These are phyloP conservation scores for Crucibulum laeve DNA, from an alignment of 768 basidiomycete genomes.

Conservation along the genomic window DNA sequence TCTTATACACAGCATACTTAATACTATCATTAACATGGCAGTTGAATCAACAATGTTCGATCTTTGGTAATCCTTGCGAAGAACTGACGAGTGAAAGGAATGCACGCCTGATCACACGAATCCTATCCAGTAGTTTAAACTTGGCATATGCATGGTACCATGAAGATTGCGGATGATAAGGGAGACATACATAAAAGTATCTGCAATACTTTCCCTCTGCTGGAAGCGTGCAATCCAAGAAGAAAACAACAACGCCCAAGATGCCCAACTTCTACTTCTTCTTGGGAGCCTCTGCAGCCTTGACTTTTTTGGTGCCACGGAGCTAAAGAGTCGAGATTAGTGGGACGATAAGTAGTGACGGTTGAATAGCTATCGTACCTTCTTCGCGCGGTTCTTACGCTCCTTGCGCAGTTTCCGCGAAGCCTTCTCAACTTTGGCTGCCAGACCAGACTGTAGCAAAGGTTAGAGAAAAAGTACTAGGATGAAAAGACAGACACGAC, in stretches of 20 bases:
- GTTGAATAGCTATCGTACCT: conserved; percentile 45
- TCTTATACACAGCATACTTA: too few species aligned
- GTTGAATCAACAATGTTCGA: too few species aligned
- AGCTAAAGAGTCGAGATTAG: conserved; percentile 41
- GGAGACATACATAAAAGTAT: conserved; percentile 7
- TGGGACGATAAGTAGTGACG: not conserved
- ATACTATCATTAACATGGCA: too few species aligned
- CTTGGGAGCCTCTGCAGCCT: conserved; percentile 89
- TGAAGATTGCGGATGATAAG: conserved; percentile 9
- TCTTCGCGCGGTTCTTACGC: conserved; percentile 99
- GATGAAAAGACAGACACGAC: conserved; percentile 25
- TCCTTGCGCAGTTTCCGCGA: conserved; percentile 99
- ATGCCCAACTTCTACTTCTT: conserved; percentile 67
- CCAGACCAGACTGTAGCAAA: conserved; percentile 54
- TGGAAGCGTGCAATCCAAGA: conserved; percentile 28
- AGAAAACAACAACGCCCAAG: conserved; percentile 17
- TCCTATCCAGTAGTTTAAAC: conserved; percentile 3
- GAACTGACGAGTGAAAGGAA: too few species aligned
- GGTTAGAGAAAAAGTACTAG: conserved; percentile 1
- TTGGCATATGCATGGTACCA: conserved; percentile 16
- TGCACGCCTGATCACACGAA: not conserved
- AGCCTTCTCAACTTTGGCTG: conserved; percentile 78
- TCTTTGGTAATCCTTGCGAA: too few species aligned
- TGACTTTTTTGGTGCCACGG: conserved; percentile 93
- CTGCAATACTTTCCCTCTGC: conserved; percentile 7